Percentiles rank a stretch among this genome's conserved stretches.
Evolutionary conservation across 1,284 basidiomycete genomes (phyloP).

Genomic region (Trametes pubescens): DNA sequence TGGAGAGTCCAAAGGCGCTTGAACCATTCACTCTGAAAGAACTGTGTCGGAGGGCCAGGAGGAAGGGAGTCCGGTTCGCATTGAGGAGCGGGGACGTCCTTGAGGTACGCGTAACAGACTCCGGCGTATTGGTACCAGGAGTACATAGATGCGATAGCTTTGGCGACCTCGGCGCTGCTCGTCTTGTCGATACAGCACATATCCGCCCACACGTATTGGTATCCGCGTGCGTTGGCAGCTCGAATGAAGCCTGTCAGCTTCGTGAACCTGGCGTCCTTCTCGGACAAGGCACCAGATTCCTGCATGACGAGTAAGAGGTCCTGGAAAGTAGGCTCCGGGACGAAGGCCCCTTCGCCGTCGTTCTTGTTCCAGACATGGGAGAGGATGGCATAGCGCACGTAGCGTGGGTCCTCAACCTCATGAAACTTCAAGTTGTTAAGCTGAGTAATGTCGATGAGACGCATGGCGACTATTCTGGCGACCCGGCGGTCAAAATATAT

Average conservation of each 20-base stretch:
- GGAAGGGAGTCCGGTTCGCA: background rate
- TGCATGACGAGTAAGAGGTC: background rate
- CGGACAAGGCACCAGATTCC: background rate
- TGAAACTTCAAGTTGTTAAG: background rate
- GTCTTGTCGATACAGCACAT: constrained; percentile 14
- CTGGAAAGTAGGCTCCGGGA: constrained; percentile 1
- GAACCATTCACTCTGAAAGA: background rate
- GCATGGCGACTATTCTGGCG: background rate
- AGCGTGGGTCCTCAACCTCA: background rate
- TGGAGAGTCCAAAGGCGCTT: constrained; percentile 1
- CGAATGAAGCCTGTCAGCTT: background rate
- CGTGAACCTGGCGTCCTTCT: background rate
- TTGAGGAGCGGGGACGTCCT: background rate
- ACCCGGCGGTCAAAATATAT: no score
- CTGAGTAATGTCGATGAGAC: background rate
- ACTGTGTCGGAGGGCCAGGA: background rate
- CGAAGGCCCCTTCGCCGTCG: background rate
- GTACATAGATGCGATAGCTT: constrained; percentile 11
- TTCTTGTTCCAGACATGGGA: constrained; percentile 12
- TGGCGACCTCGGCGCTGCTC: constrained; percentile 10
- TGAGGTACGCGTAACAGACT: constrained; percentile 7
- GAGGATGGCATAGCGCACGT: constrained; percentile 4
- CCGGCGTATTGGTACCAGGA: background rate
- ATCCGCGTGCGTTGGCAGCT: background rate
- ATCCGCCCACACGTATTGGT: constrained; percentile 3